Evolutionary conservation across 1,139 yeast genomes (phyloP).

Genomic region (Debaryomycetaceae sp.): DNA sequence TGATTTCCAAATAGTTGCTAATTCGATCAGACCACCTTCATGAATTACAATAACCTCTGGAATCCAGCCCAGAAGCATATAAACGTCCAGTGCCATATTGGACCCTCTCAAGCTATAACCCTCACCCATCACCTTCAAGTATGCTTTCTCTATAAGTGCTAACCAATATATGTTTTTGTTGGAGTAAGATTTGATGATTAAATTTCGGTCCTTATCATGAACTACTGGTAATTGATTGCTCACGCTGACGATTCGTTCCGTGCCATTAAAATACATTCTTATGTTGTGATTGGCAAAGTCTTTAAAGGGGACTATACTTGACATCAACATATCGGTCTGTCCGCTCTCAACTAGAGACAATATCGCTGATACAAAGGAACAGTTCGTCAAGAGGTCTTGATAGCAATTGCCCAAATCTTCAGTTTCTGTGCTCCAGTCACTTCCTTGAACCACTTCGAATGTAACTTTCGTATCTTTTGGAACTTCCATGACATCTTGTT

Average conservation of each 20-base stretch:
- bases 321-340: constrained; percentile 11
- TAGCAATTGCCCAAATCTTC: constrained; percentile 26
- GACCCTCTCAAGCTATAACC: constrained; percentile 74
- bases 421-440: constrained; percentile 16
- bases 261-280: constrained; percentile 54
- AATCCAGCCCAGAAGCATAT: constrained; percentile 63
- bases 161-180: constrained; percentile 55
- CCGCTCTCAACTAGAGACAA: constrained; percentile 35
- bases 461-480: constrained; percentile 17
- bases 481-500: constrained; percentile 7
- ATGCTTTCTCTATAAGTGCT: constrained; percentile 74
- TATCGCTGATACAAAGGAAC: constrained; percentile 72
- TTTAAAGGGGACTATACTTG: constrained; percentile 25
- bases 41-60: constrained; percentile 57
- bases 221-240: constrained; percentile 43
- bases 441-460: constrained; percentile 11
- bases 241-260: constrained; percentile 46
- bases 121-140: constrained; percentile 55
- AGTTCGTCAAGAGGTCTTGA: constrained; percentile 64
- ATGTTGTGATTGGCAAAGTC: constrained; percentile 33
- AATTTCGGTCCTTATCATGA: constrained; percentile 16
- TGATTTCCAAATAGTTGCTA: constrained; percentile 31
- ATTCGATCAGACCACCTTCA: constrained; percentile 20
- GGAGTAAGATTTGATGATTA: constrained; percentile 39
- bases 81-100: constrained; percentile 75